Conservation (phyloP, 2,329 filamentous ascomycete genomes). For the Colletotrichum falcatum region DNA sequence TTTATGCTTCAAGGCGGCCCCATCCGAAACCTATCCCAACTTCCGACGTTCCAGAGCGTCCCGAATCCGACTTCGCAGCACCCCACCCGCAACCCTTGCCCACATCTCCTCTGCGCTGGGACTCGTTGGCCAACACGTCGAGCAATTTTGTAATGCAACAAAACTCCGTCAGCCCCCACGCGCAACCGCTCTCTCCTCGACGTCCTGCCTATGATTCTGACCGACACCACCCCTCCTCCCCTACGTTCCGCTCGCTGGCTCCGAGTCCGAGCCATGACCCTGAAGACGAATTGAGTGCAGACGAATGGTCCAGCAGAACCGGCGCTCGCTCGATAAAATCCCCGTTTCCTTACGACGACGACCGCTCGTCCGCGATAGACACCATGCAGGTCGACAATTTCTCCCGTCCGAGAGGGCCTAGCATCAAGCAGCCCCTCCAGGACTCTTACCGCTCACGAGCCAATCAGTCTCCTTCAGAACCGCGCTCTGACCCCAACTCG, state of each 20-base stretch:
- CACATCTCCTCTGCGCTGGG: slow-evolving; percentile 58
- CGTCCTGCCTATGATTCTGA: slow-evolving; percentile 45
- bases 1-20: slow-evolving; percentile 41
- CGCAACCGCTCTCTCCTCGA: slow-evolving; percentile 42
- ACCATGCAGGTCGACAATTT: slow-evolving; percentile 62
- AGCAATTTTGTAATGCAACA: slow-evolving; percentile 40
- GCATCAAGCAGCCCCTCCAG: slow-evolving; percentile 58
- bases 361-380: slow-evolving; percentile 43
- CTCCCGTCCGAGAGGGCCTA: slow-evolving; percentile 68
- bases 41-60: slow-evolving; percentile 39
- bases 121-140: slow-evolving; percentile 51
- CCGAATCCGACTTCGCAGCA: slow-evolving; percentile 37
- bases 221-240: slow-evolving; percentile 49
- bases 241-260: slow-evolving; percentile 46
- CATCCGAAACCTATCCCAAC: slow-evolving; percentile 39
- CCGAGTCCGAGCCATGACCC: slow-evolving; percentile 34
- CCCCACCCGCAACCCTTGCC: slow-evolving; percentile 49
- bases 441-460: slow-evolving; percentile 50
- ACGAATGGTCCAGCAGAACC: slow-evolving; percentile 42
- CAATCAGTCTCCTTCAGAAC: slow-evolving; percentile 44
- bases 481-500: slow-evolving; percentile 43
- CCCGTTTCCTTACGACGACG: slow-evolving; percentile 43
- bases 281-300: slow-evolving; percentile 40
- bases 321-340: slow-evolving; percentile 40
- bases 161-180: slow-evolving; percentile 21